Evolutionary conservation across 75 land plant genomes (phyloP).

Genomic region (Ceratopteris richardii): DNA sequence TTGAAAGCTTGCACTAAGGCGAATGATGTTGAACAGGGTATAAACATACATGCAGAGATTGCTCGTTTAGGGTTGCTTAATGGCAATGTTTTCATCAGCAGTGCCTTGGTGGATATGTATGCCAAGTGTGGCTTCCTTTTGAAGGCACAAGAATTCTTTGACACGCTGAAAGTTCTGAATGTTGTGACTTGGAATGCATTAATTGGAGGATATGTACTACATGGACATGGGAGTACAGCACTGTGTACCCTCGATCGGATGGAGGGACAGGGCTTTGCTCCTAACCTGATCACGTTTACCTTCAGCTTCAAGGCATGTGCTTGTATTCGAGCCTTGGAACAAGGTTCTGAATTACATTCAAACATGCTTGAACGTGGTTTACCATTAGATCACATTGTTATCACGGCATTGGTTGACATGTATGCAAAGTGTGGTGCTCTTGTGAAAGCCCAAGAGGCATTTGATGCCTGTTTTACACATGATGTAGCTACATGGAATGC

Average conservation of each 20-base stretch:
- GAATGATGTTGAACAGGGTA: background rate
- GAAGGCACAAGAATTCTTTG: constrained; percentile 6
- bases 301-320: constrained; percentile 15
- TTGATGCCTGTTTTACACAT: background rate
- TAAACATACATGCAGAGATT: background rate
- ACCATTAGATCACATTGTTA: background rate
- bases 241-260: constrained; percentile 7
- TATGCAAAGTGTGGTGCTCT: constrained; percentile 15
- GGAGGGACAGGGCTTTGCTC: background rate
- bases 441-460: constrained; percentile 9
- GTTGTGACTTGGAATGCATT: constrained; percentile 7
- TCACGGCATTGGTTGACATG: constrained; percentile 1
- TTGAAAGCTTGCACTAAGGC: background rate
- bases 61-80: background rate
- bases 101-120: constrained; percentile 8
- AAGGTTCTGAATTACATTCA: constrained; percentile 7
- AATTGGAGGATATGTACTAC: background rate
- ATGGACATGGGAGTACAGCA: constrained; percentile 7
- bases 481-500: constrained; percentile 7
- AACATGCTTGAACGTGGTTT: constrained; percentile 5
- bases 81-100: constrained; percentile 3
- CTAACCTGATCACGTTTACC: constrained; percentile 9
- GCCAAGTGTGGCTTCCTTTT: constrained; percentile 3
- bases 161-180: background rate
- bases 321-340: background rate